Evolutionary conservation across 2,329 filamentous ascomycete genomes (phyloP).

Genomic region (Fusarium sp.): DNA sequence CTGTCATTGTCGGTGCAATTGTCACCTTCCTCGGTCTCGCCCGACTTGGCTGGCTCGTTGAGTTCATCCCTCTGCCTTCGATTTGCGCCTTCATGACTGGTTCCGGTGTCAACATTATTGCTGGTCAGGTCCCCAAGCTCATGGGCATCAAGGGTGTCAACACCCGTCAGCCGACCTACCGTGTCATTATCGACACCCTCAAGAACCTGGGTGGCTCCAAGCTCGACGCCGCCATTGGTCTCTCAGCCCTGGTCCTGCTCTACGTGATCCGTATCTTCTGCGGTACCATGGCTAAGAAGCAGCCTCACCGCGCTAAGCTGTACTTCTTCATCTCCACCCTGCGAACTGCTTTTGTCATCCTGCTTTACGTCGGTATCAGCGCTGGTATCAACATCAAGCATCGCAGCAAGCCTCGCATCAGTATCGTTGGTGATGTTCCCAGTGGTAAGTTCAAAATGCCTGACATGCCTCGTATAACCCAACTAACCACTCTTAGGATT

Average conservation of each 20-base stretch:
- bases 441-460: constrained; percentile 63
- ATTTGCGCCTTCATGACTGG: constrained; percentile 69
- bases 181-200: constrained; percentile 65
- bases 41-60: constrained; percentile 67
- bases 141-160: constrained; percentile 65
- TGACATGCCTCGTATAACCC: neutral
- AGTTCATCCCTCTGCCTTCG: constrained; percentile 66
- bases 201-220: constrained; percentile 62
- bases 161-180: constrained; percentile 63
- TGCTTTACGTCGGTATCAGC: constrained; percentile 84
- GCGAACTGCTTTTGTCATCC: constrained; percentile 82
- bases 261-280: constrained; percentile 75
- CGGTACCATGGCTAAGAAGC: constrained; percentile 72
- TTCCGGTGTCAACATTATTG: constrained; percentile 64
- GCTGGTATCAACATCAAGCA: constrained; percentile 76
- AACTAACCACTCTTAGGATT: constrained; percentile 65
- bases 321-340: constrained; percentile 86
- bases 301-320: constrained; percentile 74
- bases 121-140: constrained; percentile 64
- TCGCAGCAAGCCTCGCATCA: constrained; percentile 69
- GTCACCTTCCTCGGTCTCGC: constrained; percentile 63
- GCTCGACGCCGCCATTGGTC: constrained; percentile 79
- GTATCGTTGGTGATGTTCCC: constrained; percentile 76
- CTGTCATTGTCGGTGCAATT: constrained; percentile 63
- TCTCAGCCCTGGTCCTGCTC: constrained; percentile 76